Percentiles rank a stretch among this genome's conserved stretches.
Evolutionary conservation across 1,284 basidiomycete species (phyloP).

Genomic region (Malassezia japonica): DNA sequence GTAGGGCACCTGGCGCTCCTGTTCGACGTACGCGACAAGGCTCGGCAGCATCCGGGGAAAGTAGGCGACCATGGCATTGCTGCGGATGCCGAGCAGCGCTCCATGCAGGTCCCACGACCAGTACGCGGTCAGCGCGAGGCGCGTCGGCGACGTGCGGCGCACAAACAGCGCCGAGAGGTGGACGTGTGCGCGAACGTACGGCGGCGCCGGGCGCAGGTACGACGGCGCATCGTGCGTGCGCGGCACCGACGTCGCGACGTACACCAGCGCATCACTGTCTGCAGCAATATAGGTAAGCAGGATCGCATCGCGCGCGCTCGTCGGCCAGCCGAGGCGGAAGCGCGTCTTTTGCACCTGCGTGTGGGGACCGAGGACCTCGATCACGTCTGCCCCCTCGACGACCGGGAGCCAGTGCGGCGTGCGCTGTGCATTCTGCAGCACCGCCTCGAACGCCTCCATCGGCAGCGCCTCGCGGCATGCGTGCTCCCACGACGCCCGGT

Average conservation of each 20-base stretch:
- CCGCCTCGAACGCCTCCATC: conserved; percentile 70
- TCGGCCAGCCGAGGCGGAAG: conserved; percentile 89
- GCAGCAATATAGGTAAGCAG: conserved; percentile 23
- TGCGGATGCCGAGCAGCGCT: conserved; percentile 56
- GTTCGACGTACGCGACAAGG: conserved; percentile 65
- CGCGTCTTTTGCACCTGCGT: conserved; percentile 80
- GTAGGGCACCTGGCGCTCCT: conserved; percentile 63
- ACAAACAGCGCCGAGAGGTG: conserved; percentile 85
- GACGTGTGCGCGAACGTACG: conserved; percentile 84
- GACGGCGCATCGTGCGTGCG: conserved; percentile 82
- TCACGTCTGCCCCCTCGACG: conserved; percentile 69
- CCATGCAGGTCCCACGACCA: conserved; percentile 93
- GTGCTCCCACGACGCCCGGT: conserved; percentile 71
- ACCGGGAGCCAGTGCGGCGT: conserved; percentile 65
- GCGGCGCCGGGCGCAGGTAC: conserved; percentile 84
- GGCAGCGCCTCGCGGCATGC: conserved; percentile 57
- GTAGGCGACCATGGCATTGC: conserved; percentile 51
- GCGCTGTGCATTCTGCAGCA: conserved; percentile 69
- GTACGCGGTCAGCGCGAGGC: conserved; percentile 64
- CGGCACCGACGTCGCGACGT: conserved; percentile 89
- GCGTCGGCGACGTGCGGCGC: conserved; percentile 61
- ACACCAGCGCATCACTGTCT: conserved; percentile 60
- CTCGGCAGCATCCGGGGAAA: conserved; percentile 71
- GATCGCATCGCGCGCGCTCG: conserved; percentile 55
- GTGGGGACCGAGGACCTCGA: conserved; percentile 76